Percentiles rank a stretch among this genome's conserved stretches.
Evolutionary conservation across 345 rosid genomes (phyloP).

Genomic region (Draba incana): DNA sequence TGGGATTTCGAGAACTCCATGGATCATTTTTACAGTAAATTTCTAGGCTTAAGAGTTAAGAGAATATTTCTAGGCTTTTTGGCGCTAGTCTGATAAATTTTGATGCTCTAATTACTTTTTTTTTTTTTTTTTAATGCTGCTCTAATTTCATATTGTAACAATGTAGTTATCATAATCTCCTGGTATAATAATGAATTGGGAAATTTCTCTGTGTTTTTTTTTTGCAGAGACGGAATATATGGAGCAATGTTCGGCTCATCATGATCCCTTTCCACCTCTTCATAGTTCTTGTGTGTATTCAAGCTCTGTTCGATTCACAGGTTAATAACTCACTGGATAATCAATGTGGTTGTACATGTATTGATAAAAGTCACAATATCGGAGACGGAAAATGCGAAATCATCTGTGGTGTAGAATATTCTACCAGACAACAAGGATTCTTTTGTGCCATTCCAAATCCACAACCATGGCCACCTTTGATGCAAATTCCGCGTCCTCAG

Average conservation of each 20-base stretch:
- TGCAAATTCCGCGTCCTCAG: slow-evolving; percentile 65
- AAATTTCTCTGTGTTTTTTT: too few relatives aligned
- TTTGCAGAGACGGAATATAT: slow-evolving; percentile 64
- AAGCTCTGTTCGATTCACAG: slow-evolving; percentile 48
- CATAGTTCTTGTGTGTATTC: slow-evolving; percentile 55
- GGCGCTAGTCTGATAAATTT: not conserved
- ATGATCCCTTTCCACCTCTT: slow-evolving; percentile 72
- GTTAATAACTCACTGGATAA: slow-evolving; percentile 28
- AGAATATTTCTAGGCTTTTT: not conserved
- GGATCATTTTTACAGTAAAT: not conserved
- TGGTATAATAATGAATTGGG: too few relatives aligned
- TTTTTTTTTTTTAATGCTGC: too few relatives aligned
- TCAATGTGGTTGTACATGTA: slow-evolving; percentile 66
- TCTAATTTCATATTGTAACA: too few relatives aligned
- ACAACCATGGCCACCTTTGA: slow-evolving; percentile 75
- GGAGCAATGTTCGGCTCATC: slow-evolving; percentile 71
- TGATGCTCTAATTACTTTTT: not conserved
- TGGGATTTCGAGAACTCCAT: not conserved
- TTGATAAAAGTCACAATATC: slow-evolving; percentile 32
- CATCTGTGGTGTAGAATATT: slow-evolving; percentile 67
- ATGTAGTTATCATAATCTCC: too few relatives aligned
- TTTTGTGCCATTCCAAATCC: slow-evolving; percentile 66
- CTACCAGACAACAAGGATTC: slow-evolving; percentile 50
- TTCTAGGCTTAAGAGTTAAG: not conserved
- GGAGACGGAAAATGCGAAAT: slow-evolving; percentile 55